These are phyloP conservation scores for Colletotrichum tamarilloi DNA, from an alignment of 2,329 filamentous ascomycete species.

Conservation along the genomic window DNA sequence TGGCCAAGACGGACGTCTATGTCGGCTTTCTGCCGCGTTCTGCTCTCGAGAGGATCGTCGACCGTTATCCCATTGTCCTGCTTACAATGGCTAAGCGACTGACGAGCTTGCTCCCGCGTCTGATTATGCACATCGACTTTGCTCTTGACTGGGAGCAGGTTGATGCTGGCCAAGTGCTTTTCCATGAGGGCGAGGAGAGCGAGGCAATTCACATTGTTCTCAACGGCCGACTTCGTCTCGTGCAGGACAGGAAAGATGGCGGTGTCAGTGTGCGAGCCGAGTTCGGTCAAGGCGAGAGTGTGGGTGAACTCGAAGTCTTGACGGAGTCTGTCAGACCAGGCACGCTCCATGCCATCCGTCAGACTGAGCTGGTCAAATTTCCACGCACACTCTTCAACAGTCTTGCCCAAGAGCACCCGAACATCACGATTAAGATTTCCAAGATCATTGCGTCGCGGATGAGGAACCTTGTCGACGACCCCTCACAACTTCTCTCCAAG, in stretches of 20 bases:
- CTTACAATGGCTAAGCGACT: constrained; percentile 96
- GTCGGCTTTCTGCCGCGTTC: constrained; percentile 91
- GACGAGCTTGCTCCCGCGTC: constrained; percentile 85
- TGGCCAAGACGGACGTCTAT: constrained; percentile 97
- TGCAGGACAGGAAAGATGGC: constrained; percentile 84
- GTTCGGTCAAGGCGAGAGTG: constrained; percentile 96
- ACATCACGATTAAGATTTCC: constrained; percentile 98
- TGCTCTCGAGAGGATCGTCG: constrained; percentile 90
- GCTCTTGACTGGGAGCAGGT: constrained; percentile 98
- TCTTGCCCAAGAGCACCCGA: constrained; percentile 94
- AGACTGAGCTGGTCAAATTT: constrained; percentile 96
- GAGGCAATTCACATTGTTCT: constrained; percentile 98
- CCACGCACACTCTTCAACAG: constrained; percentile 97
- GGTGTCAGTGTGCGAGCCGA: constrained; percentile 89
- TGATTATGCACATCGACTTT: constrained; percentile 97
- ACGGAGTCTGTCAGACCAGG: constrained; percentile 93
- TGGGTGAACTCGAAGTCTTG: constrained; percentile 95
- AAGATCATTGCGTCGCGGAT: constrained; percentile 98
- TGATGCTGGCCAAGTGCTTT: constrained; percentile 92
- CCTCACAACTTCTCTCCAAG: constrained; percentile 72
- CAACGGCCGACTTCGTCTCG: constrained; percentile 88
- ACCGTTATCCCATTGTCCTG: constrained; percentile 90
- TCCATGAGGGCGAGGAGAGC: constrained; percentile 93
- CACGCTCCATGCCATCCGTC: constrained; percentile 93
- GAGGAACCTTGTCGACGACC: constrained; percentile 87